phyloP scores from a whole-genome alignment of 2,329 filamentous ascomycete species.

The Colletotrichum melonis region DNA sequence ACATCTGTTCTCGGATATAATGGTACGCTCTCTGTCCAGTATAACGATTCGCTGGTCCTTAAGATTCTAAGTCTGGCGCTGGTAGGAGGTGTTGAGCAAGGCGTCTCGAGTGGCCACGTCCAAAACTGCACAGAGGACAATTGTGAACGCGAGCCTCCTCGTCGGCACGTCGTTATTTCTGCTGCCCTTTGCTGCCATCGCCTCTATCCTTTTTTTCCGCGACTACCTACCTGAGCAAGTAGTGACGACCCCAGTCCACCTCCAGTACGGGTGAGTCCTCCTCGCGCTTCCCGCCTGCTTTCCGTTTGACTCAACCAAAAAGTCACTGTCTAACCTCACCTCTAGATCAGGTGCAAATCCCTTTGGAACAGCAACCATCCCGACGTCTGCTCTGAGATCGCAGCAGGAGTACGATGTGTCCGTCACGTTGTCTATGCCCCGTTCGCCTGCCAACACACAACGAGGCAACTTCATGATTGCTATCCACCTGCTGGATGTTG shows the following conservation, averaged over 20 bases:
- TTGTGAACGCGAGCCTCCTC: conserved; percentile 60
- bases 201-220: conserved; percentile 65
- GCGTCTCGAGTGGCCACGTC: conserved; percentile 57
- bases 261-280: conserved; percentile 67
- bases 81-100: conserved; percentile 26
- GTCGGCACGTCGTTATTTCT: conserved; percentile 55
- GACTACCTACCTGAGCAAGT: conserved; percentile 67
- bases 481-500: conserved; percentile 72
- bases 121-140: conserved; percentile 60
- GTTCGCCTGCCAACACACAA: conserved; percentile 78
- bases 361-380: conserved; percentile 61
- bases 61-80: background rate
- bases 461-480: conserved; percentile 96
- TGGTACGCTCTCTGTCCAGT: background rate
- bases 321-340: background rate
- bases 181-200: conserved; percentile 59
- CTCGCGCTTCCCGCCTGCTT: background rate
- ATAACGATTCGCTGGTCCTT: background rate
- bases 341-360: conserved; percentile 61
- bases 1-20: background rate
- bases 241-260: conserved; percentile 62
- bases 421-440: conserved; percentile 80
- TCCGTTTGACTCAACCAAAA: background rate
- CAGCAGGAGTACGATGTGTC: conserved; percentile 88
- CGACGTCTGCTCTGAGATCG: conserved; percentile 67